Percentiles rank a stretch among this genome's conserved stretches.
These are phyloP conservation scores for Bruguiera sexangula DNA, from an alignment of 345 rosid species.

Conservation along the genomic window DNA sequence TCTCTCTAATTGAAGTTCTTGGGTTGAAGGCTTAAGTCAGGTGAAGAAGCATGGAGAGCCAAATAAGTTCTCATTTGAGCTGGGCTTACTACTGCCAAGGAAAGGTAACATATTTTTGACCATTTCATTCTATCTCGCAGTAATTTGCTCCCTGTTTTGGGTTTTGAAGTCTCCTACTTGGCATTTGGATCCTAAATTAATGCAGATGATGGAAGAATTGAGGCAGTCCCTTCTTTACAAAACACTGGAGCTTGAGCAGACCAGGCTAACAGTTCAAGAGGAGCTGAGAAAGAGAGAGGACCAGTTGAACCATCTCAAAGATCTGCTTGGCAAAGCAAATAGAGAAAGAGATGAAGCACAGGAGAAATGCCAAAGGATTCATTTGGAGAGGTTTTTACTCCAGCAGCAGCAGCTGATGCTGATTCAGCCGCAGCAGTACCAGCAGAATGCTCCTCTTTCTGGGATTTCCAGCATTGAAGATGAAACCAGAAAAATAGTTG, in stretches of 20 bases:
- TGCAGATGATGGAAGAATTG: constrained; percentile 70
- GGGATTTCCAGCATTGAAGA: constrained; percentile 90
- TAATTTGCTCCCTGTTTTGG: background rate
- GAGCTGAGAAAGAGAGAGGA: constrained; percentile 74
- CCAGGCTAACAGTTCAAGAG: constrained; percentile 58
- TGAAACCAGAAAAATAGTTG: constrained; percentile 59
- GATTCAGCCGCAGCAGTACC: constrained; percentile 22
- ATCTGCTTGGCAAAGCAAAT: constrained; percentile 44
- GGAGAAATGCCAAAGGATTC: constrained; percentile 56
- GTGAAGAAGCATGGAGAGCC: constrained; percentile 55
- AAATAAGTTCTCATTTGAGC: constrained; percentile 43
- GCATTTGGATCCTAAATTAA: constrained; percentile 12
- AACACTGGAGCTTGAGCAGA: constrained; percentile 77
- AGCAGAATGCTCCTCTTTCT: constrained; percentile 53
- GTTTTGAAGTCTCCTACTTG: background rate
- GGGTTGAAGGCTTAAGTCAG: background rate
- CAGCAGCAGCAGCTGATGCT: constrained; percentile 43
- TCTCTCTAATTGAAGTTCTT: background rate
- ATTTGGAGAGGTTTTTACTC: constrained; percentile 45
- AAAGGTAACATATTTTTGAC: constrained; percentile 32
- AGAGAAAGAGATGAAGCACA: constrained; percentile 73
- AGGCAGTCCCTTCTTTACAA: constrained; percentile 59
- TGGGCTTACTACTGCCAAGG: constrained; percentile 66
- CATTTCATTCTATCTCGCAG: background rate
- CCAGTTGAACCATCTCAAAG: constrained; percentile 52